phyloP scores from a whole-genome alignment of 192 early-diverging fungal species.

The Dissophora globulifera region DNA sequence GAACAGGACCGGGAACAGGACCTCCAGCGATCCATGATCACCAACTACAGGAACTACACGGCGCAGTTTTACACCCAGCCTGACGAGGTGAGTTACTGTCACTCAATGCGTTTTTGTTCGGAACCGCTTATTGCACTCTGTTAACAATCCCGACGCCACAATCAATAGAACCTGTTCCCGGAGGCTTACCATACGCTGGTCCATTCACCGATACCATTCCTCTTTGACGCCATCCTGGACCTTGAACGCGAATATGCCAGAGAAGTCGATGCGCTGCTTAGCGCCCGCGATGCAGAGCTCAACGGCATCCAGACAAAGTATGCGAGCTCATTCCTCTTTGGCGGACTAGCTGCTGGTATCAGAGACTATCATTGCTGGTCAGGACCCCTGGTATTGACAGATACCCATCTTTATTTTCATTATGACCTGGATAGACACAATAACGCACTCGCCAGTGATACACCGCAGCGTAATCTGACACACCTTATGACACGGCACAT shows the following conservation, averaged over 20 bases:
- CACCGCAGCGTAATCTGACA: constrained; percentile 29
- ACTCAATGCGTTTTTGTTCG: no score
- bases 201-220: constrained; percentile 63
- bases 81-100: no score
- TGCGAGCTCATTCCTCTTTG: background rate
- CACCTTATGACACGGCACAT: constrained; percentile 54
- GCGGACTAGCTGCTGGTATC: no score
- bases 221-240: constrained; percentile 67
- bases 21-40: constrained; percentile 47
- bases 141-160: no score
- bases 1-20: constrained; percentile 1
- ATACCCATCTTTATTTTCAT: no score
- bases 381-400: no score
- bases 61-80: constrained; percentile 57
- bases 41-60: constrained; percentile 55
- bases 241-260: constrained; percentile 64
- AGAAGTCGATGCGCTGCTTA: constrained; percentile 55
- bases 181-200: constrained; percentile 68
- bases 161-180: constrained; percentile 69
- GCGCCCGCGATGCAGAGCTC: constrained; percentile 45
- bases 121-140: no score
- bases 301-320: constrained; percentile 48
- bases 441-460: constrained; percentile 16
- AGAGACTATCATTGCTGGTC: no score
- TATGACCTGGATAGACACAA: constrained; percentile 33